These are phyloP conservation scores for Amylocystis lapponica DNA, from an alignment of 768 basidiomycete genomes.

Conservation along the genomic window DNA sequence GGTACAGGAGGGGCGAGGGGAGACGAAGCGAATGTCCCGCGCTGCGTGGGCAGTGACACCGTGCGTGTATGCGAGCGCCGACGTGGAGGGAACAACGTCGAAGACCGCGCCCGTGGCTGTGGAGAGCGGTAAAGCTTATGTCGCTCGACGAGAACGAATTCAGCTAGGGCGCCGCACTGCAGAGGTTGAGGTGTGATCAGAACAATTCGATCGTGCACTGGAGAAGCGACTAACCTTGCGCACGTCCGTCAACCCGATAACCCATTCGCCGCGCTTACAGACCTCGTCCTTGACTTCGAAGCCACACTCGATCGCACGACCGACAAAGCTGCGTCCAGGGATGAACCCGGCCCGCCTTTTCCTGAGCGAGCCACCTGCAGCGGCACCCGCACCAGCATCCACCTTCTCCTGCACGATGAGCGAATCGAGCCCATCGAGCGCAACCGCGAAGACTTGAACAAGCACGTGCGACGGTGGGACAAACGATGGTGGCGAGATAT, in stretches of 20 bases:
- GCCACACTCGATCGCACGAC: constrained; percentile 76
- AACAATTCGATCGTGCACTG: background rate
- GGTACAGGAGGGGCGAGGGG: constrained; percentile 12
- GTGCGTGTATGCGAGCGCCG: constrained; percentile 18
- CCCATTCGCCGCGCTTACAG: constrained; percentile 77
- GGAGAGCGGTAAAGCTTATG: constrained; percentile 72
- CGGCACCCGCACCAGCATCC: constrained; percentile 16
- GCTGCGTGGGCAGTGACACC: constrained; percentile 16
- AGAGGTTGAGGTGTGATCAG: background rate
- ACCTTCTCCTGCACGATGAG: constrained; percentile 51
- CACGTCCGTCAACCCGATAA: constrained; percentile 73
- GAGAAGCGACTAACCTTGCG: constrained; percentile 54
- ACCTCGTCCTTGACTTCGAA: constrained; percentile 64
- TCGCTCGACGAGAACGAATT: constrained; percentile 81
- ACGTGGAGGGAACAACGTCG: constrained; percentile 22
- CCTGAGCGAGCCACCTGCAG: constrained; percentile 23
- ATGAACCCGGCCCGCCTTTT: constrained; percentile 52
- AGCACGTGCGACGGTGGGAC: constrained; percentile 66
- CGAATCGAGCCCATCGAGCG: constrained; percentile 69
- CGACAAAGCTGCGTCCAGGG: constrained; percentile 85
- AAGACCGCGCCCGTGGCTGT: constrained; percentile 33
- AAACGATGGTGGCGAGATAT: constrained; percentile 58
- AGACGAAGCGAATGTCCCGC: constrained; percentile 11
- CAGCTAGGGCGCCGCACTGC: constrained; percentile 82
- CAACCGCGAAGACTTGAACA: constrained; percentile 89